Evolutionary conservation across 108 stramenopile genomes (phyloP), one percentile per base, ranked within the genome.

Genomic region (Cylindrotheca closterium): DNA sequence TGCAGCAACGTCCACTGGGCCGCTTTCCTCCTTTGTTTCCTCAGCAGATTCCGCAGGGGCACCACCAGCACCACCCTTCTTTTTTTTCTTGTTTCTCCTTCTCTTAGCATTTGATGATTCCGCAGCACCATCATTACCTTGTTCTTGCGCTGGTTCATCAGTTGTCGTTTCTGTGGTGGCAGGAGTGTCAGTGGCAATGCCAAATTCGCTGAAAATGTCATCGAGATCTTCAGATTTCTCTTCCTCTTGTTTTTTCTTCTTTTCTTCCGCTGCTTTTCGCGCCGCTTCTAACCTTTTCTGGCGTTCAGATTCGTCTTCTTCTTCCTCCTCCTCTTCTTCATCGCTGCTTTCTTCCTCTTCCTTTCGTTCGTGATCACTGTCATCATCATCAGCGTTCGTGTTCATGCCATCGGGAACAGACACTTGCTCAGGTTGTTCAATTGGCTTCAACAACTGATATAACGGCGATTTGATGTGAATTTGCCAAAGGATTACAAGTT

Each of bases 1-100:
- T 8, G 72, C 72, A 30, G 72, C 72, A 30, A 73, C 72, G 58
- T 73, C 57, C n/a, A 65, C 55, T 3, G 61, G 51, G 17, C 12
- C 58, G 10, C 49, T 51, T 2, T 54, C 65, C 27, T 57, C 46
- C 5, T 24, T 25, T 4, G 23, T 21, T 17, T 48, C 8, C 22
- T 30, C 26, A 26, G 47, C 55, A 27, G 50, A 2, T 3, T 10
- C 48, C 15, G 49, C 37, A 7, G 7, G 7, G 37, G 7, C 37
- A 42, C 15, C 37, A 15, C 15, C 15, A 15, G 7, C 15, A 15
- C 37, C 37, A 15, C 37, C 37, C 37, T 42, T 42, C 15, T 42
- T 42, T 15, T 42, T 42, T 42, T 42, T 42, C 37, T 42, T 42
- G 15, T 42, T 42, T 15, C 37, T 8, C 2, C 27, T 48, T 17